A percentile compares a stretch with the other conserved stretches of the same genome.
Conservation (phyloP, 192 early-diverging fungal species). For the Chytriomyces sp. region DNA sequence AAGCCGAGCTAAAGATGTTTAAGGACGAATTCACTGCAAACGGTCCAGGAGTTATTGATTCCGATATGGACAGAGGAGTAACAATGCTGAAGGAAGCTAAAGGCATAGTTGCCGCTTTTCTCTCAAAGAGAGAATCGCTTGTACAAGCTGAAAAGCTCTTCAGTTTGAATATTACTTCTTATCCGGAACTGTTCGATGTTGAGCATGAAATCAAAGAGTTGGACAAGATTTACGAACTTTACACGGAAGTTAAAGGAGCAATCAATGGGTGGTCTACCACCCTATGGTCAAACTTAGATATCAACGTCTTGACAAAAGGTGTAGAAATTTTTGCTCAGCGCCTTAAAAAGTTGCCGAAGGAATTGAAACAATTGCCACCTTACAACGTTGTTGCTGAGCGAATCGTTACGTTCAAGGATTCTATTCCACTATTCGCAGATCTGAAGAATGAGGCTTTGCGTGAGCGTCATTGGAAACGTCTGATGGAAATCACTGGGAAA, state of each 20-base stretch:
- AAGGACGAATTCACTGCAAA: constrained; percentile 57
- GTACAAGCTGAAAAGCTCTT: constrained; percentile 65
- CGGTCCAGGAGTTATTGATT: constrained; percentile 56
- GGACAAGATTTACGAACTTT: constrained; percentile 61
- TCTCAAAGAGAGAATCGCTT: constrained; percentile 48
- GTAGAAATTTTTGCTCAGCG: constrained; percentile 52
- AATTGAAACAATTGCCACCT: constrained; percentile 62
- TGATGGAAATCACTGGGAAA: constrained; percentile 62
- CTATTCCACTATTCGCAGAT: constrained; percentile 62
- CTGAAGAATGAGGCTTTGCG: constrained; percentile 61
- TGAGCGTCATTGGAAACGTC: constrained; percentile 60
- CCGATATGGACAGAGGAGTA: constrained; percentile 59
- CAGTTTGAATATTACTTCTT: constrained; percentile 60
- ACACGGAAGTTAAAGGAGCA: constrained; percentile 58
- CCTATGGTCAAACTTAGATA: constrained; percentile 65
- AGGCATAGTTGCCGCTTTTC: constrained; percentile 44
- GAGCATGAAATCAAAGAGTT: constrained; percentile 60
- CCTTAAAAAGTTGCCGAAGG: constrained; percentile 60
- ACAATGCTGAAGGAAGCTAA: constrained; percentile 54
- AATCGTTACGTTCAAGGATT: constrained; percentile 64
- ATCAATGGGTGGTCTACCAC: constrained; percentile 64
- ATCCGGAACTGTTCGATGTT: constrained; percentile 62
- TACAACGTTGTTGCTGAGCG: constrained; percentile 69
- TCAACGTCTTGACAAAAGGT: constrained; percentile 60
- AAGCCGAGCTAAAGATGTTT: constrained; percentile 48